Evolutionary conservation across 495 filamentous ascomycete genomes (phyloP).

Genomic region (Penicillium silybi): DNA sequence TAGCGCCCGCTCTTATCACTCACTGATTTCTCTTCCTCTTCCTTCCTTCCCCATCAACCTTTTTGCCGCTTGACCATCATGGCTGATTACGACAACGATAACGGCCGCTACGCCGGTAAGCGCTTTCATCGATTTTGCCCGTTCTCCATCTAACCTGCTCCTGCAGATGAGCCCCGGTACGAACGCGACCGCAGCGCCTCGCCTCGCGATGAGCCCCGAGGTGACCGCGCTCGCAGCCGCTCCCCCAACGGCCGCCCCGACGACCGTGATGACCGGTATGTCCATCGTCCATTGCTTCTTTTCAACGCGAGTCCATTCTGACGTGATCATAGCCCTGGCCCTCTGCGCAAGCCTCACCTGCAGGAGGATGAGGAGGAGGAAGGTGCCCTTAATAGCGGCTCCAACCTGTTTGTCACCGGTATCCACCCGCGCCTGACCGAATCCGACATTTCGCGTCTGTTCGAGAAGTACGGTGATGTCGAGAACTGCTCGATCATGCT

Average conservation of each 20-base stretch:
- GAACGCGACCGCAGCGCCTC: slow-evolving; percentile 91
- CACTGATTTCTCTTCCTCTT: slow-evolving; percentile 22
- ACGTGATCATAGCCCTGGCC: slow-evolving; percentile 2
- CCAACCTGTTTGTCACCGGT: slow-evolving; percentile 98
- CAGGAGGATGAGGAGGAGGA: slow-evolving; percentile 68
- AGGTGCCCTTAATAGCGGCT: slow-evolving; percentile 82
- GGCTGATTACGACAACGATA: slow-evolving; percentile 80
- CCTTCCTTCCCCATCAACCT: slow-evolving; percentile 16
- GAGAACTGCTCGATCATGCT: slow-evolving; percentile 99
- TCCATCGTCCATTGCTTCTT: slow-evolving; percentile 5
- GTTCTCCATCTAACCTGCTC: background rate
- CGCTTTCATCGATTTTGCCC: slow-evolving; percentile 16
- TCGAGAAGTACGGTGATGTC: slow-evolving; percentile 97
- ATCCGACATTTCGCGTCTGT: slow-evolving; percentile 86
- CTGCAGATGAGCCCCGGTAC: slow-evolving; percentile 72
- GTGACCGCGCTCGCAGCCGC: slow-evolving; percentile 70
- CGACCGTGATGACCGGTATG: slow-evolving; percentile 74
- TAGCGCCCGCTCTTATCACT: slow-evolving; percentile 27
- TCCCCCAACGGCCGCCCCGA: slow-evolving; percentile 66
- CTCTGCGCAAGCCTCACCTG: slow-evolving; percentile 40
- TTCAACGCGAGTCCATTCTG: background rate
- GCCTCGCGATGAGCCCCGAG: slow-evolving; percentile 71
- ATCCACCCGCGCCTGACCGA: slow-evolving; percentile 94
- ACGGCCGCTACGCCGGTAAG: slow-evolving; percentile 83
- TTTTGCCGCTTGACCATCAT: slow-evolving; percentile 28